A percentile compares a stretch with the other conserved stretches of the same genome.
Conservation (phyloP, 2,329 filamentous ascomycete species). For the Talaromyces sp. region DNA sequence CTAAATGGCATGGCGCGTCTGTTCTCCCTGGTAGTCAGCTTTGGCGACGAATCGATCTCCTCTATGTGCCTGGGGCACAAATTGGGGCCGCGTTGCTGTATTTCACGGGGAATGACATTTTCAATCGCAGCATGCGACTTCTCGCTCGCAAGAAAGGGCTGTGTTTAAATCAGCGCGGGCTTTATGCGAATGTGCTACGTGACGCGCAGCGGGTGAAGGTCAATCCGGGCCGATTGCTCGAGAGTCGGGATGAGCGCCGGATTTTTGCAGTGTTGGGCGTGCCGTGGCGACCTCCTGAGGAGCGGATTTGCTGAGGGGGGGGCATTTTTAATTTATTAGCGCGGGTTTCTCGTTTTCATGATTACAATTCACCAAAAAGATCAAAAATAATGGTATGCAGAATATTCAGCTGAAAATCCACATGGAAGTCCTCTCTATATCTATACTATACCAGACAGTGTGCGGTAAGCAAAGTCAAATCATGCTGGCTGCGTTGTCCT, state of each 20-base stretch:
- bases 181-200: constrained; percentile 72
- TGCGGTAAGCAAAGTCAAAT: too few relatives aligned
- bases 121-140: constrained; percentile 83
- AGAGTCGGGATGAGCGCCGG: constrained; percentile 72
- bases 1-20: constrained; percentile 89
- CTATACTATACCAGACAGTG: too few relatives aligned
- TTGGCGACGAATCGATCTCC: constrained; percentile 83
- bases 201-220: constrained; percentile 60
- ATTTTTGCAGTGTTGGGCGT: constrained; percentile 84
- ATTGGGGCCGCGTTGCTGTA: constrained; percentile 88
- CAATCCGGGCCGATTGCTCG: constrained; percentile 70
- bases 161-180: constrained; percentile 79
- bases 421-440: too few relatives aligned
- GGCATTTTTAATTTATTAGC: background rate
- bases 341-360: too few relatives aligned
- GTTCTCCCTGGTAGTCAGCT: constrained; percentile 61
- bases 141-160: constrained; percentile 79
- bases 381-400: too few relatives aligned
- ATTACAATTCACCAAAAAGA: too few relatives aligned
- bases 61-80: constrained; percentile 78
- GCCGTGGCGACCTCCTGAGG: constrained; percentile 77
- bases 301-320: constrained; percentile 67
- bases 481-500: too few relatives aligned
- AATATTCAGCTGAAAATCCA: too few relatives aligned
- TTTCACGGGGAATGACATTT: constrained; percentile 93